phyloP scores from a whole-genome alignment of 495 filamentous ascomycete genomes.

The Sphaerosporella brunnea region DNA sequence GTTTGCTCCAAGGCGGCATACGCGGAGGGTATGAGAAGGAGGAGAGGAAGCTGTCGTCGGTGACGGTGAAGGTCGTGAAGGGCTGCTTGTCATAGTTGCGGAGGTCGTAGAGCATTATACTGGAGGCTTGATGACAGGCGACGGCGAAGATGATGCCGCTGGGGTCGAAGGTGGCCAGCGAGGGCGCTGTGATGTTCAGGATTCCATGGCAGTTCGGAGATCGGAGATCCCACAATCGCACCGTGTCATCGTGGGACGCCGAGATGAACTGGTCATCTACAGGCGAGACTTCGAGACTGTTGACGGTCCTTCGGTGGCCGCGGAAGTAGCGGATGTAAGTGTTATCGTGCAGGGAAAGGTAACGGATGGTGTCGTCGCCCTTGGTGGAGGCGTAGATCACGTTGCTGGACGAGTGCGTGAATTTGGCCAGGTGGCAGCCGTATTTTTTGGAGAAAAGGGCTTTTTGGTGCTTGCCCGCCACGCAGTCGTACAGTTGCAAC shows the following conservation, averaged over 20 bases:
- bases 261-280: constrained; percentile 80
- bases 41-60: constrained; percentile 32
- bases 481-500: constrained; percentile 83
- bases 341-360: constrained; percentile 88
- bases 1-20: constrained; percentile 51
- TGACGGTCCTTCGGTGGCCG: constrained; percentile 70
- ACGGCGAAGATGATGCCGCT: constrained; percentile 82
- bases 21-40: constrained; percentile 19
- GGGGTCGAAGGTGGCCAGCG: constrained; percentile 72
- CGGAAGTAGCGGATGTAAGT: constrained; percentile 87
- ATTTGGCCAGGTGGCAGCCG: constrained; percentile 79
- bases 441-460: constrained; percentile 82
- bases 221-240: constrained; percentile 66
- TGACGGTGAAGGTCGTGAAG: constrained; percentile 60
- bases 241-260: constrained; percentile 70
- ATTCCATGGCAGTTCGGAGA: constrained; percentile 58
- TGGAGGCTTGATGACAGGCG: constrained; percentile 56
- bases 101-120: constrained; percentile 77
- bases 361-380: constrained; percentile 75
- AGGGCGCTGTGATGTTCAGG: constrained; percentile 56
- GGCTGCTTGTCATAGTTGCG: constrained; percentile 82
- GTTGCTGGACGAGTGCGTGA: constrained; percentile 71
- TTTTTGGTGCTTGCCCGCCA: constrained; percentile 73
- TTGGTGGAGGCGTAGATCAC: constrained; percentile 94
- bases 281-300: constrained; percentile 53